Percentiles rank a stretch among this genome's conserved stretches.
phyloP scores from a whole-genome alignment of 352 stramenopile genomes.

The Phytophthora cryptogea region DNA sequence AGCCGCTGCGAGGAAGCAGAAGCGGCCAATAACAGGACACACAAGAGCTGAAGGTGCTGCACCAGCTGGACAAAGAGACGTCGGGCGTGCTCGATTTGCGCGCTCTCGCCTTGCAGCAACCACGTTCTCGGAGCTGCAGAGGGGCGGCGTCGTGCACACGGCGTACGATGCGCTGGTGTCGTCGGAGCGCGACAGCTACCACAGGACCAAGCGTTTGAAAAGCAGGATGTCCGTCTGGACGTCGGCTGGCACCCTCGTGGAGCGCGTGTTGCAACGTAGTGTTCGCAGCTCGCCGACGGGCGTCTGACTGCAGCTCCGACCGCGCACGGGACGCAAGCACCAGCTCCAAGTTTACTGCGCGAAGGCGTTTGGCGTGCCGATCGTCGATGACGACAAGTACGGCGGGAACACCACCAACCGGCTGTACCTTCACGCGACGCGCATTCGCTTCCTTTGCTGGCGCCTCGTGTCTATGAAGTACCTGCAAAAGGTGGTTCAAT shows the following conservation, averaged over 20 bases:
- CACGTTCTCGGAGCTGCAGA: conserved; percentile 56
- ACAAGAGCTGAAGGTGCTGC: conserved; percentile 50
- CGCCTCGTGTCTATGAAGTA: neutral
- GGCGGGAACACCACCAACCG: conserved; percentile 28
- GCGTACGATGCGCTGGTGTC: conserved; percentile 63
- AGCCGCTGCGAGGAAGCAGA: conserved; percentile 7
- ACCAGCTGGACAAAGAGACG: conserved; percentile 78
- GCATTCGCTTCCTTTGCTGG: conserved; percentile 42
- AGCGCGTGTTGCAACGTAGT: conserved; percentile 17
- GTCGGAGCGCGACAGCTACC: conserved; percentile 2
- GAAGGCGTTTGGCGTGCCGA: conserved; percentile 41
- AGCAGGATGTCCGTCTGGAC: conserved; percentile 32
- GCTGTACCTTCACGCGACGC: conserved; percentile 59
- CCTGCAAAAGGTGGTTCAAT: too few species aligned
- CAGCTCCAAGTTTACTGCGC: conserved; percentile 70
- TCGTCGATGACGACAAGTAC: conserved; percentile 61
- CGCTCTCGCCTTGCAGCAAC: conserved; percentile 65
- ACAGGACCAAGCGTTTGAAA: conserved; percentile 24
- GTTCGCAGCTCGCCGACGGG: conserved; percentile 5
- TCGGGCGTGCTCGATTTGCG: conserved; percentile 66
- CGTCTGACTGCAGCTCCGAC: conserved; percentile 60
- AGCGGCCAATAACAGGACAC: neutral
- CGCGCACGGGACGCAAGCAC: conserved; percentile 67
- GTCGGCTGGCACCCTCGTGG: conserved; percentile 45
- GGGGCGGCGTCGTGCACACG: conserved; percentile 46